Base-by-base conservation (phyloP, 345 rosid genomes). In the Populus nigra region DNA sequence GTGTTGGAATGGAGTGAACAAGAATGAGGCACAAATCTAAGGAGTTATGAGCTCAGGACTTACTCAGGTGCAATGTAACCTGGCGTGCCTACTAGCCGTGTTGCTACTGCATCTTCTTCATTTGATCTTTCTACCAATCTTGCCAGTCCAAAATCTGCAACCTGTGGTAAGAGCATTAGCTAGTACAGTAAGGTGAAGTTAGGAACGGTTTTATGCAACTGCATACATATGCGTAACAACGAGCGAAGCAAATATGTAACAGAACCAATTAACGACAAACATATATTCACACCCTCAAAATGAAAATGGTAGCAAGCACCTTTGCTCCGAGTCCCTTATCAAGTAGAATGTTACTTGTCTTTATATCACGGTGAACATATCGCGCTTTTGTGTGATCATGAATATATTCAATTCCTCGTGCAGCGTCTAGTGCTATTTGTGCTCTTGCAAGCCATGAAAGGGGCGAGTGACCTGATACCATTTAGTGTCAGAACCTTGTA, bases 1-100 rank as follows among this genome's bases (percentile, higher is more conserved):
- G 18, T 62, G 1, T 18, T 62, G 12, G 18, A 62, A 29, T 2
- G 1, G 13, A 65, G 12, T 23, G 12, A n/a, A 61, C 23, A 25
- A 65, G 35, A 65, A 3, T 65, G 8, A 22, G 18, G 61, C 10
- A 38, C 3, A 12, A 49, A 72, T 47, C 7, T 43, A 67, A 36
- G 1, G 33, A 73, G 2, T 2, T 49, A 29, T 1, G 50, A 61
- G 27, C 47, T 23, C 22, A 75, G 36, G 53, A 74, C 85, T 78
- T 83, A 79, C 86, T 83, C 86, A 1, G 84, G 84, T 61, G 86
- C 84, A 69, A 83, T 78, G 65, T 81, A 85, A 78, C 84, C 88
- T 3, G 74, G 83, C 16, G 88, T 86, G 69, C 88, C 88, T 76
- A 83, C 83, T 43, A 85, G 22, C 36, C 65, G n/a, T 22, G 86